phyloP scores from a whole-genome alignment of 2,329 filamentous ascomycete species.

The Ramularia collo-cygni region DNA sequence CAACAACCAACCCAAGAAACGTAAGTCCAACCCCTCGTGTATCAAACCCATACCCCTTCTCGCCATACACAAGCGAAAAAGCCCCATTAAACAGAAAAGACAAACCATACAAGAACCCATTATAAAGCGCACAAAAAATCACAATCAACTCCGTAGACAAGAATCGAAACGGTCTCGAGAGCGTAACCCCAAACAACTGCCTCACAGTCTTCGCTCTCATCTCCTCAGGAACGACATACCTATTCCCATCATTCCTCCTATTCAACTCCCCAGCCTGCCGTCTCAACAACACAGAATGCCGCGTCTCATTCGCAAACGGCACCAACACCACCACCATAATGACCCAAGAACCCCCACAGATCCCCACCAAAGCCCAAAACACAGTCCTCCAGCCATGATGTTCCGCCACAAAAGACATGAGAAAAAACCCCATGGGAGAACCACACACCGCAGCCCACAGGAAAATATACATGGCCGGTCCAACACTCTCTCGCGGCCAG shows the following conservation, averaged over 20 bases:
- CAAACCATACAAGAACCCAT: conserved; percentile 44
- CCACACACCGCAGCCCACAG: conserved; percentile 44
- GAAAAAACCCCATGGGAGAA: conserved; percentile 40
- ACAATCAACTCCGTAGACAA: conserved; percentile 43
- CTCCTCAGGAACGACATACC: conserved; percentile 31
- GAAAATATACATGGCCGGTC: conserved; percentile 36
- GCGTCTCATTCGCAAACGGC: conserved; percentile 35
- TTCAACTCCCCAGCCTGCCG: conserved; percentile 18
- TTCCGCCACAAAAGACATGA: conserved; percentile 42
- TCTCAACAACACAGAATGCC: conserved; percentile 40
- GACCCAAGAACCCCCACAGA: conserved; percentile 40
- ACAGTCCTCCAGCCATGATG: conserved; percentile 38
- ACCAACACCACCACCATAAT: conserved; percentile 35
- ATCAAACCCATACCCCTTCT: conserved; percentile 32
- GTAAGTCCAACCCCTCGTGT: conserved; percentile 15
- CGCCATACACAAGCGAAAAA: conserved; percentile 44
- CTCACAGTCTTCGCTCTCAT: conserved; percentile 34
- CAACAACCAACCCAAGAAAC: conserved; percentile 32
- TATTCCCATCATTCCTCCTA: conserved; percentile 18
- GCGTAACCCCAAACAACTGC: conserved; percentile 37
- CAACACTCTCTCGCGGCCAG: conserved; percentile 40
- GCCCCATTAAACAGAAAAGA: conserved; percentile 46
- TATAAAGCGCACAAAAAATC: conserved; percentile 43
- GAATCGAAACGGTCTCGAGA: conserved; percentile 44
- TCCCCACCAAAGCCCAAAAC: conserved; percentile 42